Conservation (phyloP, 2,329 filamentous ascomycete species). For the Trichoderma koningiopsis region DNA sequence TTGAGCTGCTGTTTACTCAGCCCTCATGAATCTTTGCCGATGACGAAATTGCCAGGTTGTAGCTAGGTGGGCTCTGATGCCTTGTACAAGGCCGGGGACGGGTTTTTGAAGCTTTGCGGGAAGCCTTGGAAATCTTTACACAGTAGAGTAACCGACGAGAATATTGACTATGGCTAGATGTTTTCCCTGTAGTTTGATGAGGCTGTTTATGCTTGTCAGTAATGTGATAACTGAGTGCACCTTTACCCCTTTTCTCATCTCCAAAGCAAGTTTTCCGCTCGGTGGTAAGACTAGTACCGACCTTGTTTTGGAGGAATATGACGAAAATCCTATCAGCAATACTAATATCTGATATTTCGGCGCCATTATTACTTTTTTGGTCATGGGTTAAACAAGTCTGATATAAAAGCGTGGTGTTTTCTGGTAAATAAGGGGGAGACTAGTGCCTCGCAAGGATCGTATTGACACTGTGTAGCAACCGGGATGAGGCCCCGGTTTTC, state of each 20-base stretch:
- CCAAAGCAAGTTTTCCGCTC: background rate
- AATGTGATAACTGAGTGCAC: background rate
- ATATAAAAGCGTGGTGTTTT: background rate
- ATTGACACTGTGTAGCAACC: background rate
- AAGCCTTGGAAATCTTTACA: no score
- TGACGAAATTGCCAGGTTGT: no score
- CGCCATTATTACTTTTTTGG: background rate
- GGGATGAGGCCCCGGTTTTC: background rate
- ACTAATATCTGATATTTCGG: background rate
- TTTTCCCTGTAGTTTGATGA: no score
- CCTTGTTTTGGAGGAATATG: background rate
- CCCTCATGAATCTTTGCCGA: no score
- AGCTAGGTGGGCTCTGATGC: no score
- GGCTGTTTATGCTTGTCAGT: background rate
- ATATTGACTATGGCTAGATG: no score
- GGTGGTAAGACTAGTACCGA: background rate
- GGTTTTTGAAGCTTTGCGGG: no score
- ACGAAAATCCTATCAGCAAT: background rate
- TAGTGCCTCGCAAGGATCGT: background rate
- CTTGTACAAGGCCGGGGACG: no score
- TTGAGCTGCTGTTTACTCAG: no score
- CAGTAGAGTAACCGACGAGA: no score
- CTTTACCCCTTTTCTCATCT: background rate
- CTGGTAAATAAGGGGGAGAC: background rate
- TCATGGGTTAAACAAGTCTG: background rate